A percentile compares a stretch with the other conserved stretches of the same genome.
phyloP scores from a whole-genome alignment of 768 basidiomycete species.

The Naematelia encephala region DNA sequence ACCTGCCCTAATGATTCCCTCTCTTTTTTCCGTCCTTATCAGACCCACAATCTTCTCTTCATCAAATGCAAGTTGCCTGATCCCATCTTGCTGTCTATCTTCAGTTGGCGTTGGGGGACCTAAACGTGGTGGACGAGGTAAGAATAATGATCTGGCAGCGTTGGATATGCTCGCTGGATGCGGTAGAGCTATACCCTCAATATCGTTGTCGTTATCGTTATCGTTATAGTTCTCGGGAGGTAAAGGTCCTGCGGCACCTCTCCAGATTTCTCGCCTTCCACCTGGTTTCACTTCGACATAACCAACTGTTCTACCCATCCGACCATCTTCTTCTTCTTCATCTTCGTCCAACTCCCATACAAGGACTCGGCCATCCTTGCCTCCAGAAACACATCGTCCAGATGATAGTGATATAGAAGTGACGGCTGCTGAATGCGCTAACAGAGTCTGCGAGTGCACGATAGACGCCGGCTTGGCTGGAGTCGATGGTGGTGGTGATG shows the following conservation, averaged over 20 bases:
- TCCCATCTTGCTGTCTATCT: conserved; percentile 4
- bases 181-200: conserved; percentile 14
- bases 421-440: conserved; percentile 43
- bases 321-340: conserved; percentile 12
- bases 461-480: conserved; percentile 14
- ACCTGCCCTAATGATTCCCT: conserved; percentile 1
- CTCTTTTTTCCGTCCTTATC: conserved; percentile 12
- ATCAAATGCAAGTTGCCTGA: conserved; percentile 44
- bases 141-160: conserved; percentile 41
- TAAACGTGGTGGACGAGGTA: conserved; percentile 25
- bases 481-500: conserved; percentile 16
- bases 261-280: conserved; percentile 20
- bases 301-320: conserved; percentile 24
- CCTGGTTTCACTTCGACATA: conserved; percentile 43
- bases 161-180: conserved; percentile 46
- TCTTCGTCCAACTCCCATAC: conserved; percentile 47
- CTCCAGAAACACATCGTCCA: conserved; percentile 44
- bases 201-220: conserved; percentile 1
- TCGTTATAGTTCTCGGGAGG: neutral
- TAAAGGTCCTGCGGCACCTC: conserved; percentile 21
- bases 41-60: conserved; percentile 50
- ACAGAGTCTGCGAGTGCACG: conserved; percentile 42
- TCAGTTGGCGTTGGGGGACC: conserved; percentile 4
- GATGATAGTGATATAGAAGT: conserved; percentile 38
- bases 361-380: conserved; percentile 42